Base-by-base conservation (phyloP, 2,329 filamentous ascomycete genomes). In the Fusarium sp. region DNA sequence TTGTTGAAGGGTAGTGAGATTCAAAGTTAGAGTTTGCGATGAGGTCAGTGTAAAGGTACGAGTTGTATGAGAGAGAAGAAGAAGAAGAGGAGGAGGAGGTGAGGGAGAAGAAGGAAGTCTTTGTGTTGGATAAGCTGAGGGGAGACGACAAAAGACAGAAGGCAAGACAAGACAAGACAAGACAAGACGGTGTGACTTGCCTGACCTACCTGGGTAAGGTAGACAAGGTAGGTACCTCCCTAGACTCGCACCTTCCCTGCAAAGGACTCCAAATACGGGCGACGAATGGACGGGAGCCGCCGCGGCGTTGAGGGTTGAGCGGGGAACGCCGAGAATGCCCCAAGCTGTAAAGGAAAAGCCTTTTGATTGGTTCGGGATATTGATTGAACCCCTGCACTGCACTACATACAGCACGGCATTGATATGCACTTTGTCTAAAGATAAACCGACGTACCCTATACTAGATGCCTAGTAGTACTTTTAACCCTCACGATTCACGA, bases 1-100 rank as follows among this genome's bases (percentile, higher is more conserved):
- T 90, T 67, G 48, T 58, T 66, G 23, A 10, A 26, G 25, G 21
- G 13, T 13, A 25, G 14, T 39, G 46, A 41, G 19, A 12, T 37
- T 44, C 13, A 21, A 7, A n/a, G 23, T 23, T 48, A 13, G 30
- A 37, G 30, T 48, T 46, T 54, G 19, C 16, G 23, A 25, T 46
- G n/a, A 23, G 37, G 25, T 23, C 51, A 34, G 12, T 21, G 23
- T 14, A 30, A 30, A 30, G 16, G 30, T 31, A n/a, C 19, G 37
- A 48, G 43, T 48, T 58, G 39, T 44, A 41, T 52, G 41, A 46
- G 16, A 34, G 7, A 18, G 7, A 23, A 23, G 21, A 37, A 16
- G 31, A 34, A 7, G 34, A n/a, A 7, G 34, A 21, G 30, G 25
- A 53, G 13, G 23, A 49, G 42, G 31, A 26, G 34, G 13, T 51